A percentile compares a stretch with the other conserved stretches of the same genome.
These are phyloP conservation scores for Cordyceps cateniannulata DNA, from an alignment of 2,329 filamentous ascomycete species.

Conservation along the genomic window DNA sequence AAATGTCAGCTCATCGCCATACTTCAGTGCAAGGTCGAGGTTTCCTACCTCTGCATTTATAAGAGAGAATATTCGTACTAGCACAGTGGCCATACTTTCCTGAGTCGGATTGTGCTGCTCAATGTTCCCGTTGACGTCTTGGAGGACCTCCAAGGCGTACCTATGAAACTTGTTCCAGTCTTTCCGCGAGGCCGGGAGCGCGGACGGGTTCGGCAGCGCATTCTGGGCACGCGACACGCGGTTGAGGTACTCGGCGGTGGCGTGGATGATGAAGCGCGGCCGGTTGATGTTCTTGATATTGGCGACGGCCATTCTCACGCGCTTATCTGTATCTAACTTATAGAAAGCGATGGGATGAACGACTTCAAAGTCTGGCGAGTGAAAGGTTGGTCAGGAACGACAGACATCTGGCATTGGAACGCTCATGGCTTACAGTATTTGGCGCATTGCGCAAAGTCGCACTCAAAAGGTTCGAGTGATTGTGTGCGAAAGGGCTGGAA, in stretches of 20 bases:
- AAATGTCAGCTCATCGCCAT: not conserved
- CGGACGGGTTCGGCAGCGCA: not conserved
- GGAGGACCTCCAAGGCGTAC: conserved; percentile 1
- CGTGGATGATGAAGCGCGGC: conserved; percentile 5
- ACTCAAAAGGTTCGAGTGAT: conserved; percentile 1
- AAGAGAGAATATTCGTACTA: conserved; percentile 4
- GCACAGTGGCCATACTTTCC: not conserved
- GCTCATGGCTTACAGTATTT: not conserved
- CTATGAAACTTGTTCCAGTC: not conserved
- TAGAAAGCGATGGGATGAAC: not conserved
- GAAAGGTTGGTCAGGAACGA: not conserved
- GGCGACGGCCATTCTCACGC: not conserved
- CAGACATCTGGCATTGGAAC: not conserved
- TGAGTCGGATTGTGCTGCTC: not conserved
- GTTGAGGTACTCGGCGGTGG: conserved; percentile 1
- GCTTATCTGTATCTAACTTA: not conserved
- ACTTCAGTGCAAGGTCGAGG: not conserved
- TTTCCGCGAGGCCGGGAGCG: not conserved
- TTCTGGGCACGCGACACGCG: not conserved
- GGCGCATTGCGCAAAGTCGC: conserved; percentile 5
- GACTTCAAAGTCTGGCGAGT: not conserved
- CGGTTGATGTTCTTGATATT: not conserved
- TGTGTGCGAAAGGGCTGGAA: not conserved
- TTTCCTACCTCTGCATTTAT: not conserved
- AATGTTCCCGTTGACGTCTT: not conserved